A percentile compares a stretch with the other conserved stretches of the same genome.
phyloP scores from a whole-genome alignment of 306 rosid genomes.

The Senna tora region DNA sequence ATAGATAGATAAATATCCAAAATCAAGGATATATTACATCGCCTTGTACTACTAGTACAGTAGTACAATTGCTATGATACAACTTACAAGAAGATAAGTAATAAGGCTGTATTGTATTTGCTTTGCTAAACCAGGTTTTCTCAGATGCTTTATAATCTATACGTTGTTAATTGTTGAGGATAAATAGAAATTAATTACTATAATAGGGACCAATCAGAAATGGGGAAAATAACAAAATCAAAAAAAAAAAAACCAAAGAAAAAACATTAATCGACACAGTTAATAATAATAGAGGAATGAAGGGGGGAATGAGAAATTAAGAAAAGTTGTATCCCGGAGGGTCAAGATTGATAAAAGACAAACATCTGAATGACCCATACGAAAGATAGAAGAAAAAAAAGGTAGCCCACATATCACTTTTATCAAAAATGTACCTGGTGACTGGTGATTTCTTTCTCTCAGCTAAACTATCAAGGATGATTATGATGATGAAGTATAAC shows the following conservation, averaged over 20 bases:
- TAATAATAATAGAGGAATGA: slow-evolving; percentile 9
- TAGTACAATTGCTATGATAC: background rate
- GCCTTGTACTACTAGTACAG: background rate
- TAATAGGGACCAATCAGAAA: slow-evolving; percentile 4
- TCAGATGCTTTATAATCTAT: slow-evolving; percentile 34
- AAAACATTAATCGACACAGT: slow-evolving; percentile 28
- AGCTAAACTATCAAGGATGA: slow-evolving; percentile 36
- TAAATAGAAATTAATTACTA: slow-evolving; percentile 35
- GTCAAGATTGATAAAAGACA: slow-evolving; percentile 45
- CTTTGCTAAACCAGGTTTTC: slow-evolving; percentile 26
- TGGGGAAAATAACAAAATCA: background rate
- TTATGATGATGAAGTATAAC: slow-evolving; percentile 39
- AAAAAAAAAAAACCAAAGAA: background rate
- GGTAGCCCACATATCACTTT: slow-evolving; percentile 47
- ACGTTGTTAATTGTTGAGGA: slow-evolving; percentile 45
- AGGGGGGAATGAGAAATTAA: slow-evolving; percentile 3
- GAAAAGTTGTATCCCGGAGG: slow-evolving; percentile 27
- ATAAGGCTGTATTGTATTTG: slow-evolving; percentile 39
- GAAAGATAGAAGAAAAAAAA: slow-evolving; percentile 22
- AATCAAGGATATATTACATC: slow-evolving; percentile 24
- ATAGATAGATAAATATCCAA: background rate
- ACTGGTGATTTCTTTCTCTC: slow-evolving; percentile 2
- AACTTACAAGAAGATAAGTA: slow-evolving; percentile 1
- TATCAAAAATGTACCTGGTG: slow-evolving; percentile 43
- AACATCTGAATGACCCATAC: slow-evolving; percentile 39